phyloP scores from a whole-genome alignment of 306 rosid species.

The Pyrus betulifolia region DNA sequence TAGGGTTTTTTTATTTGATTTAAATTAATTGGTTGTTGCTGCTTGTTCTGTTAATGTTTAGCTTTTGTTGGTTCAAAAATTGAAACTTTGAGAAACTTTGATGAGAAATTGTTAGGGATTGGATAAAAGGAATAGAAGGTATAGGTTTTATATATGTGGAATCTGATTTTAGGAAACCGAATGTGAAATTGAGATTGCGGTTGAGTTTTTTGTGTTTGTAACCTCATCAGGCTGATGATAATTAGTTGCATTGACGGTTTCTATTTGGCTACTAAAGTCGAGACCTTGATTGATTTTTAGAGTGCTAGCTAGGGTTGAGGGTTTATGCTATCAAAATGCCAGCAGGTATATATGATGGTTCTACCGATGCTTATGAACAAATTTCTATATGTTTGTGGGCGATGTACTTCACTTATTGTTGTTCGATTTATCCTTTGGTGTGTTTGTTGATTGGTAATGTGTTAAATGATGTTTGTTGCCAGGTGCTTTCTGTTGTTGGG shows the following conservation, averaged over 20 bases:
- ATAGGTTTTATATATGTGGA: not conserved
- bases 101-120: not conserved
- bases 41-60: not conserved
- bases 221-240: not conserved
- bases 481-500: slow-evolving; percentile 98
- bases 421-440: not conserved
- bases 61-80: not conserved
- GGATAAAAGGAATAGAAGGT: not conserved
- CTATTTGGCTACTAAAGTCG: not conserved
- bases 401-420: not conserved
- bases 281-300: not conserved
- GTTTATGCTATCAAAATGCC: not conserved
- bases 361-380: not conserved
- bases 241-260: not conserved
- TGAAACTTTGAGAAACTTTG: not conserved
- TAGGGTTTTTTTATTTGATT: not conserved
- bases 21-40: not conserved
- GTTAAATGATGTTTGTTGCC: not conserved
- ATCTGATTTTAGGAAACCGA: not conserved
- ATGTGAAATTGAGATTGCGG: not conserved
- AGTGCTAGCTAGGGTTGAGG: not conserved
- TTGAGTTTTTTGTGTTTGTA: not conserved
- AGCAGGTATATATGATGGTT: not conserved
- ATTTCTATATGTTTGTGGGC: not conserved
- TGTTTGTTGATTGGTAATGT: not conserved